These are phyloP conservation scores for Pterocarpus santalinus DNA, from an alignment of 306 rosid species.

Conservation along the genomic window DNA sequence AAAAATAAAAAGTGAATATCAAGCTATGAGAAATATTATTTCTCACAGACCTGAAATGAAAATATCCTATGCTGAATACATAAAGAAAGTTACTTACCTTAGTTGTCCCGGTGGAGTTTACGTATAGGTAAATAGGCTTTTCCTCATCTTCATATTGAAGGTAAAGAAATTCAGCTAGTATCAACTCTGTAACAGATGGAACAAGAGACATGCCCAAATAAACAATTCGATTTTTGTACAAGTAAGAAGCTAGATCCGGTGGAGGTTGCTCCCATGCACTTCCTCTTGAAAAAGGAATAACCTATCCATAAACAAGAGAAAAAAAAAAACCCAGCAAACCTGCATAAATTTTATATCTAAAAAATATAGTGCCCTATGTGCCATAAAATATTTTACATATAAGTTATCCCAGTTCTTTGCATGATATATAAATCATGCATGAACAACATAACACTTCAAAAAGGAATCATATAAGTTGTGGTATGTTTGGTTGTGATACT, in stretches of 20 bases:
- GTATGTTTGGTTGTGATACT: constrained; percentile 18
- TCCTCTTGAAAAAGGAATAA: constrained; percentile 88
- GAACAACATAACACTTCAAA: constrained; percentile 15
- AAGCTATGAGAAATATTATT: constrained; percentile 10
- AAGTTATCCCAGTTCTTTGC: constrained; percentile 5
- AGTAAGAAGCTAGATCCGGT: constrained; percentile 93
- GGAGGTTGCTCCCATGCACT: constrained; percentile 98
- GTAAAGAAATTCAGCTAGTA: constrained; percentile 90
- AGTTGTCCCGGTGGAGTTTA: constrained; percentile 96
- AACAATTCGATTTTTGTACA: constrained; percentile 87
- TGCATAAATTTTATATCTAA: constrained; percentile 35
- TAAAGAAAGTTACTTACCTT: constrained; percentile 62
- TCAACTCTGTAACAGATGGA: constrained; percentile 92
- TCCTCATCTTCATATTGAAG: constrained; percentile 84
- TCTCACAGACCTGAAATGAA: constrained; percentile 7
- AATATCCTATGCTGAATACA: constrained; percentile 25
- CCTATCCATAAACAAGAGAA: constrained; percentile 62
- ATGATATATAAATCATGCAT: constrained; percentile 23
- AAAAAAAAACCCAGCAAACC: not conserved
- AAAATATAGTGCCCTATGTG: not conserved
- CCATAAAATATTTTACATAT: constrained; percentile 16
- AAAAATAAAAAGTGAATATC: not conserved
- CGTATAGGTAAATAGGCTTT: constrained; percentile 88
- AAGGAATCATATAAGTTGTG: not conserved
- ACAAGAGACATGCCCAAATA: constrained; percentile 97